phyloP scores from a whole-genome alignment of 805 yeast genomes.

The Ogataea trehalophila region DNA sequence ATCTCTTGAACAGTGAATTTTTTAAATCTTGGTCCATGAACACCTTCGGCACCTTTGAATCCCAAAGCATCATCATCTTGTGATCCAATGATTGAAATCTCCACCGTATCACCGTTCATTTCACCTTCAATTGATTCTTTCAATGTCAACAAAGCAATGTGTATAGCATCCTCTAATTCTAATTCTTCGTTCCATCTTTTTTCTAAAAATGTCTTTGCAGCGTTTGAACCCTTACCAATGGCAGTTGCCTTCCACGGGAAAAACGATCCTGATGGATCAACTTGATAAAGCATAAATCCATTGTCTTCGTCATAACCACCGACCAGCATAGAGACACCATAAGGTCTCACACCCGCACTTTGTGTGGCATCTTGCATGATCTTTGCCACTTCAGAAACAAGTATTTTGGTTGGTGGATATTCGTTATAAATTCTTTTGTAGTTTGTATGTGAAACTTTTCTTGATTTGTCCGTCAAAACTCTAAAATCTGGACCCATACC shows the following conservation, averaged over 20 bases:
- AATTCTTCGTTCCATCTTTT: conserved; percentile 97
- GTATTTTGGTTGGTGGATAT: conserved; percentile 91
- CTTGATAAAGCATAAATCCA: conserved; percentile 84
- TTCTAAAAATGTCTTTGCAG: conserved; percentile 96
- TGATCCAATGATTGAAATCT: conserved; percentile 80
- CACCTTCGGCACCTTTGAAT: conserved; percentile 71
- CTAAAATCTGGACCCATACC: conserved; percentile 99
- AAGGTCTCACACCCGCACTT: conserved; percentile 98
- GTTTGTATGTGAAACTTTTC: conserved; percentile 88
- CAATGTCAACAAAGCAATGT: conserved; percentile 87
- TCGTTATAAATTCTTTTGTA: conserved; percentile 93
- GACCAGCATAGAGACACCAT: conserved; percentile 88
- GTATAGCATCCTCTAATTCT: conserved; percentile 97
- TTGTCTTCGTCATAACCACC: conserved; percentile 83
- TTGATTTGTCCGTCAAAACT: conserved; percentile 86
- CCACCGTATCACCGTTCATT: conserved; percentile 93
- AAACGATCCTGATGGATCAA: conserved; percentile 96
- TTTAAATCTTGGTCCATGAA: conserved; percentile 86
- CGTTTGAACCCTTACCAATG: conserved; percentile 90
- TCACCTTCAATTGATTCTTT: conserved; percentile 98
- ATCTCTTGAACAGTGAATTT: conserved; percentile 85
- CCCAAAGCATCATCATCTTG: conserved; percentile 81
- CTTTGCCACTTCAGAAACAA: conserved; percentile 92
- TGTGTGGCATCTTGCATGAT: conserved; percentile 99
- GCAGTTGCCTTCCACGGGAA: conserved; percentile 99